Base-by-base conservation (phyloP, 106 monocot genomes). In the Dendrobium officinale region DNA sequence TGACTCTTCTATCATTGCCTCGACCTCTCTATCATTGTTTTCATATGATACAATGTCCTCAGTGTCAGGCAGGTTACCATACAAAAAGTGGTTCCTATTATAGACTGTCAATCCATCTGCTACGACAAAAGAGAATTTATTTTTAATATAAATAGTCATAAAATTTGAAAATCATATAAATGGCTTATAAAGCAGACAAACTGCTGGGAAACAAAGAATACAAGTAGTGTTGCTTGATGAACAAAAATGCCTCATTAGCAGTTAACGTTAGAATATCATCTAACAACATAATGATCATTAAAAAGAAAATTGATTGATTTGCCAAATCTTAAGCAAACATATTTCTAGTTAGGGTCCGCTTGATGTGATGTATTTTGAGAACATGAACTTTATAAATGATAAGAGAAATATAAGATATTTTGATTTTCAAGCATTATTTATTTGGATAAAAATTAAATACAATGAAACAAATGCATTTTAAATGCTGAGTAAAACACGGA, bases 1-100 rank as follows among this genome's bases (percentile, higher is more conserved):
- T 40, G 82, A 72, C 43, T 74, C 74, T 42, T 83, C 82, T 10
- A 83, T 78, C 82, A 83, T 83, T 45, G 77, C 82, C 67, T 78
- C 82, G 40, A 78, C 78, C 41, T 83, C 82, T 15, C 20, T 78
- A 78, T 78, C 82, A 78, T 47, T 67, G 78, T 72, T 83, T 72
- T 83, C 82, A 51, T 78, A 78, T 37, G 78, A 49, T 49, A 72
- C 40, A 78, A 19, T 40, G 72, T 83, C 82, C 40, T 83, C 82
- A 29, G 77, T 55, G 72, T 83, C 82, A 78, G 82, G 77, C 59
- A 78, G 78, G 72, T 83, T 33, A 37, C 19, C 31, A 42, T 78
- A 64, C 24, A 78, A 67, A 77, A 83, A 72, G 70, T 55, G 70
- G 11, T 83, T 55, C 29, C 72, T 33, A 42, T 72, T 78, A 42